Evolutionary conservation across 768 basidiomycete genomes (phyloP).

Genomic region (Boletus tylopilopsis): DNA sequence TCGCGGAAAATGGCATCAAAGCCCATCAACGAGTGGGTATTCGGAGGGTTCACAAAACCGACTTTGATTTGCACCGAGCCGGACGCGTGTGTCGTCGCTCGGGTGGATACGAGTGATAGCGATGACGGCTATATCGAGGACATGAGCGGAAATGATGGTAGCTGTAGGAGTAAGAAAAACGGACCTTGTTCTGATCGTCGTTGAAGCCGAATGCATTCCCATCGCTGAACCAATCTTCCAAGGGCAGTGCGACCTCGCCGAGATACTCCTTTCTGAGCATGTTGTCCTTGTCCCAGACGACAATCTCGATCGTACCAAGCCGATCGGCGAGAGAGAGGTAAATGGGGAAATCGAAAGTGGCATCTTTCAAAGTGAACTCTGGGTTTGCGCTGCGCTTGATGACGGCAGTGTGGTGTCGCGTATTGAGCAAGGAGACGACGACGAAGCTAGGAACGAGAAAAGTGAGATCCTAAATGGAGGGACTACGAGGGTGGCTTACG

Average conservation of each 20-base stretch:
- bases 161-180: conserved; percentile 24
- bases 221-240: conserved; percentile 78
- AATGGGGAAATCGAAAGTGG: conserved; percentile 88
- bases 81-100: conserved; percentile 41
- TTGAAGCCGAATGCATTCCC: conserved; percentile 47
- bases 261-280: conserved; percentile 84
- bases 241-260: conserved; percentile 74
- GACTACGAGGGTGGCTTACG: conserved; percentile 45
- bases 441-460: conserved; percentile 50
- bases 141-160: conserved; percentile 1
- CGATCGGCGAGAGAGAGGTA: conserved; percentile 71
- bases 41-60: conserved; percentile 49
- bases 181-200: conserved; percentile 65
- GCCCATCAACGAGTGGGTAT: conserved; percentile 40
- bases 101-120: conserved; percentile 44
- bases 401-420: conserved; percentile 68
- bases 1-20: conserved; percentile 62
- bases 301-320: conserved; percentile 74
- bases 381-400: conserved; percentile 72
- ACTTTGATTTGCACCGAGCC: conserved; percentile 60
- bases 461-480: neutral
- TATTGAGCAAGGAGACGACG: conserved; percentile 57
- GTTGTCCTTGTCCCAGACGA: conserved; percentile 93
- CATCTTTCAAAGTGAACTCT: conserved; percentile 57
- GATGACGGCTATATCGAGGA: conserved; percentile 40